A percentile compares a stretch with the other conserved stretches of the same genome.
These are phyloP conservation scores for Schizothecium vesticola DNA, from an alignment of 495 filamentous ascomycete species.

Conservation along the genomic window DNA sequence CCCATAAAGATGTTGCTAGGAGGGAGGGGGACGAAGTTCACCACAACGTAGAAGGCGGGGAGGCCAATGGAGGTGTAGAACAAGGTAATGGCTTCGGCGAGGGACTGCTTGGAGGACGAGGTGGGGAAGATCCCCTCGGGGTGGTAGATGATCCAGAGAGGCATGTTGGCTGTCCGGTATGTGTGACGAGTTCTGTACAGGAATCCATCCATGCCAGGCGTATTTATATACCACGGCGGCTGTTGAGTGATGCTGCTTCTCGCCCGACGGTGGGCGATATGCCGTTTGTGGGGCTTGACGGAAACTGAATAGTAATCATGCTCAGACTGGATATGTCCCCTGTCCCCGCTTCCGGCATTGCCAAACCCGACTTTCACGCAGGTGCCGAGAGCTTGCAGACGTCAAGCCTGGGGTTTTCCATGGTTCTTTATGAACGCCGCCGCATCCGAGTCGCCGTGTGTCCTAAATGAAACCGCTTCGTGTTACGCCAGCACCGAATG, in stretches of 20 bases:
- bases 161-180: constrained; percentile 22
- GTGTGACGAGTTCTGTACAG: neutral
- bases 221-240: neutral
- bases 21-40: constrained; percentile 29
- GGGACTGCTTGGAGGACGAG: constrained; percentile 19
- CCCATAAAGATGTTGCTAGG: constrained; percentile 23
- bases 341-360: neutral
- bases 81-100: constrained; percentile 22
- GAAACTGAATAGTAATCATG: constrained; percentile 9
- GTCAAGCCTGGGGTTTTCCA: neutral
- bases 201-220: too few species aligned
- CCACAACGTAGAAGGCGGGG: constrained; percentile 37
- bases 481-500: neutral
- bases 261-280: too few species aligned
- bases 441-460: neutral
- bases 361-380: neutral
- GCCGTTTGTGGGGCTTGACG: neutral
- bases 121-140: constrained; percentile 25
- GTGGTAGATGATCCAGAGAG: constrained; percentile 38
- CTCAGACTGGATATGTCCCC: too few species aligned
- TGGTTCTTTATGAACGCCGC: too few species aligned
- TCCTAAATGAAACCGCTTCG: neutral
- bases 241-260: neutral
- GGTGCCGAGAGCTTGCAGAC: neutral
- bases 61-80: constrained; percentile 31